phyloP scores from a whole-genome alignment of 1,139 yeast species.

The Geotrichum cucujoidarum region DNA sequence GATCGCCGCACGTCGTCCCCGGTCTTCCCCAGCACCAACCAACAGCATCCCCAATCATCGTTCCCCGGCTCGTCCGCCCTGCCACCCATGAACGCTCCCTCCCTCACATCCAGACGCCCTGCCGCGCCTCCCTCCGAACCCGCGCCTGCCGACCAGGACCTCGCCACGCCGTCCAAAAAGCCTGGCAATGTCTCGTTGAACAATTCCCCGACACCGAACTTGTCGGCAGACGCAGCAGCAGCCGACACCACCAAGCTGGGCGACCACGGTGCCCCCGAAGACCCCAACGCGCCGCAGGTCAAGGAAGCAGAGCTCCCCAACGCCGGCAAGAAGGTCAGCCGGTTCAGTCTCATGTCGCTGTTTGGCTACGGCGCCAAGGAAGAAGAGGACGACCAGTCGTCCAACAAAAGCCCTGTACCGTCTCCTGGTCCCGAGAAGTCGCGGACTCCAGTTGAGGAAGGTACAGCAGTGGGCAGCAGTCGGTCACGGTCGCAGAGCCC shows the following conservation, averaged over 20 bases:
- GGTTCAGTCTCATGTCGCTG: conserved; percentile 14
- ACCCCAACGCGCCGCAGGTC: background rate
- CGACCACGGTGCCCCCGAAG: background rate
- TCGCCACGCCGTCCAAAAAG: background rate
- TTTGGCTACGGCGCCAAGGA: conserved; percentile 7
- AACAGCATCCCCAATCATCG: background rate
- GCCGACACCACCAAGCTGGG: background rate
- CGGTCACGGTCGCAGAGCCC: background rate
- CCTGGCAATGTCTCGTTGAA: conserved; percentile 1
- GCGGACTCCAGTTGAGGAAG: background rate
- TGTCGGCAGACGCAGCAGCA: background rate
- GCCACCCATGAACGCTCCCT: conserved; percentile 8
- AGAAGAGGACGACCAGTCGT: background rate
- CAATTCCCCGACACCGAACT: conserved; percentile 4
- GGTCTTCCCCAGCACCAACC: background rate
- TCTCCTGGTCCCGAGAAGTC: background rate
- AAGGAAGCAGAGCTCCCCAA: conserved; percentile 5
- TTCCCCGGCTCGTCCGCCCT: conserved; percentile 5
- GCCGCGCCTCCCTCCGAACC: background rate
- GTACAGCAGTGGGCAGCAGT: background rate
- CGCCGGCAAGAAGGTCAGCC: background rate
- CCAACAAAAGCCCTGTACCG: background rate
- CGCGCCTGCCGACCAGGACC: background rate
- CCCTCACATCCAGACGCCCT: conserved; percentile 6
- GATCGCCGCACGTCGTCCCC: conserved; percentile 12